Evolutionary conservation across 2,329 filamentous ascomycete species (phyloP), one percentile per base, ranked within the genome.

Genomic region (Aspergillus pseudotamarii): DNA sequence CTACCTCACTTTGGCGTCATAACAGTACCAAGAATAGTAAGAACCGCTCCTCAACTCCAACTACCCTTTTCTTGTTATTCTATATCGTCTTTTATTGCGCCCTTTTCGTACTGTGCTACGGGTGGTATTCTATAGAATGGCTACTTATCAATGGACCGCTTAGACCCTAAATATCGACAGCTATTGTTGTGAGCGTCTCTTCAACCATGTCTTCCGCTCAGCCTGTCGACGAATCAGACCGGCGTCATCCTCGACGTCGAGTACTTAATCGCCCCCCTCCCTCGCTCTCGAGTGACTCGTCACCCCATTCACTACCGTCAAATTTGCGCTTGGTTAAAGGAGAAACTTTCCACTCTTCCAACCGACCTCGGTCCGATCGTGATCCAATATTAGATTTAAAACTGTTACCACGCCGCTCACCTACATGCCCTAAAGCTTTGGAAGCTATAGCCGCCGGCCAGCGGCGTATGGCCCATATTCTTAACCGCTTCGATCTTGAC

Each of bases 381-480:
- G 78, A 82, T 64, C 80, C 80, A 23, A 72, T 80, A 21, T 64
- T 81, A 53, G 76, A 74, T 71, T 76, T 82, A 65, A 79, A 78
- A 67, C 80, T 78, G 62, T 83, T 91, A 71, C 85, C 82, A 72
- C 81, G 85, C 69, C 89, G 91, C 64, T 89, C 90, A 57, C 88
- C 90, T 70, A 91, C 90, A 38, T 81, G 73, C 62, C 73, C 78
- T 45, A 71, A 69, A 57, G 71, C 77, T 67, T 80, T 92, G 64
- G 89, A 92, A 79, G 89, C 90, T 61, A 85, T 91, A 75, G 88
- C 88, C 72, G 87, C 89, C 66, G 86, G 89, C 71, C 84, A 87
- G 73, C 87, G 89, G 73, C 90, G 90, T 69, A 88, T 89, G 76
- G 88, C 87, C 68, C 77, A 90, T 73, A 86, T 88, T 68, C 80